Base-by-base conservation (phyloP, 2,329 filamentous ascomycete genomes). In the Thermothelomyces thermophilus region DNA sequence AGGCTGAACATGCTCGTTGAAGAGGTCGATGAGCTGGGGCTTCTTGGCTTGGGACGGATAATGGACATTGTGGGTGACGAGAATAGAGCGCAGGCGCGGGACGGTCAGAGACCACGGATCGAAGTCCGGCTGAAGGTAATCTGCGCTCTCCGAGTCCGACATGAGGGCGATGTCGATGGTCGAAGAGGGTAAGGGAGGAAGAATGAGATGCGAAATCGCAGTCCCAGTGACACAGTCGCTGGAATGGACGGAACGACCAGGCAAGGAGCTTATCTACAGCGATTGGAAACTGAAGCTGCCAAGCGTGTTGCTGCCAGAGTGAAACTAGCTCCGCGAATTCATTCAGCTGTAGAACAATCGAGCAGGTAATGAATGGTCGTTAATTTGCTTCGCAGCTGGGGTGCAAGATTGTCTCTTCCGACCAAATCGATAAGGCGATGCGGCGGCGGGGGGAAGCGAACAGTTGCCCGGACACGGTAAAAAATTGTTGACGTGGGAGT, bases 11-110 rank as follows among this genome's bases (percentile, higher is more conserved):
- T 93, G 74, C 28, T 86, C 75, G 63, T 85, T 83, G 68, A 98
- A 90, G 41, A 97, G 81, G 7, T 86, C 82, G 53, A 98, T 76
- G 19, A 98, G 81, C 63, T 95, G 85, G 0, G 82, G 73, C 72
- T 98, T 98, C 72, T 97, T 98, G 11, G 93, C 90, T 4, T 84
- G 90, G 0, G 88, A 84, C 5, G 90, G 85, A 65, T 95, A 97
- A 33, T 82, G 72, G 62, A 97, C 74, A 64, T 90, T 86, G 71
- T 98, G 88, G 57, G 83, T 86, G 62, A 97, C 87, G 51, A 98
- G 81, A 58, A 97, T 94, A 42, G 87, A 91, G 62, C 93, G 87
- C 60, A 98, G 75, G 40, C 86, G 86, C 24, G 93, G 90, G 43
- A 97, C 83, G 1, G 90, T 97, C 56, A 97, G 79, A 56, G 79